phyloP scores from a whole-genome alignment of 495 filamentous ascomycete species.

The Ramalina peruviana region DNA sequence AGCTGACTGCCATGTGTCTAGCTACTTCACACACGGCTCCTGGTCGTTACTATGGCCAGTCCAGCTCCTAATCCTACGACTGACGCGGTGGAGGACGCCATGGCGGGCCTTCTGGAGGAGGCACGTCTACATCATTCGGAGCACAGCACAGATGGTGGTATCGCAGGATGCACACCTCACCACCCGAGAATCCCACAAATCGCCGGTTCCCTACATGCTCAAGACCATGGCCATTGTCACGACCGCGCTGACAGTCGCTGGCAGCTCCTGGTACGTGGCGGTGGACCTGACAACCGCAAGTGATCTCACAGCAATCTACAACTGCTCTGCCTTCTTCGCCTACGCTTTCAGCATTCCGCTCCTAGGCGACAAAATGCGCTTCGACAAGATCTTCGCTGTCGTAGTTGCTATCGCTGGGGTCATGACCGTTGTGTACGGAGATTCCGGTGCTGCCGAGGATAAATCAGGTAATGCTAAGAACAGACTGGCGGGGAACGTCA shows the following conservation, averaged over 20 bases:
- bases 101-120: conserved; percentile 82
- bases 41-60: conserved; percentile 80
- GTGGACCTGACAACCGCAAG: conserved; percentile 83
- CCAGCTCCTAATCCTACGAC: conserved; percentile 65
- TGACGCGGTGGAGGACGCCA: conserved; percentile 54
- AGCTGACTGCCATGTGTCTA: conserved; percentile 14
- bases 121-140: conserved; percentile 58
- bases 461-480: conserved; percentile 36
- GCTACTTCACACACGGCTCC: conserved; percentile 84
- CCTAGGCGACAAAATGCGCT: conserved; percentile 64
- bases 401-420: conserved; percentile 77
- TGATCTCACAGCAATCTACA: conserved; percentile 96
- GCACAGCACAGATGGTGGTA: conserved; percentile 78
- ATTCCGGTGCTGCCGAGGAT: conserved; percentile 33
- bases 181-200: conserved; percentile 30
- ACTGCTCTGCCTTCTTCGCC: conserved; percentile 96
- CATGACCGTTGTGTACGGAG: conserved; percentile 84
- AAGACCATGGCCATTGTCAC: conserved; percentile 70
- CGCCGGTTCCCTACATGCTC: conserved; percentile 59
- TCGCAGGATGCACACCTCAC: conserved; percentile 46
- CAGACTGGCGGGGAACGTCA: conserved; percentile 66
- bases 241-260: conserved; percentile 75
- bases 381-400: conserved; percentile 74
- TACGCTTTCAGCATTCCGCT: conserved; percentile 90
- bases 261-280: conserved; percentile 89